Base-by-base conservation (phyloP, 495 filamentous ascomycete species). In the Trichoderma virens region DNA sequence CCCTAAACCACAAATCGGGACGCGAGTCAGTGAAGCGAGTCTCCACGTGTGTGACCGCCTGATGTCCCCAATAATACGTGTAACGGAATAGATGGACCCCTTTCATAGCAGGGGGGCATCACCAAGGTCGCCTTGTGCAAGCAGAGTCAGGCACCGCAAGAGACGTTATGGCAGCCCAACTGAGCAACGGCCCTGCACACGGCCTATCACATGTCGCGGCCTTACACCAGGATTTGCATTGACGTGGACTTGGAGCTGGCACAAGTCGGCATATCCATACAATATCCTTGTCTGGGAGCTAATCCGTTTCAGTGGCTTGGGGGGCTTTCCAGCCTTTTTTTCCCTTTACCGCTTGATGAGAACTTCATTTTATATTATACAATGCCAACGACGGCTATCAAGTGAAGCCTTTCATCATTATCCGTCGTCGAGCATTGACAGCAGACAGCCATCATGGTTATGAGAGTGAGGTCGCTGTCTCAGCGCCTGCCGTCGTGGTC, bases 11-110 rank as follows among this genome's bases (percentile, higher is more conserved):
- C 20, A 47, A 23, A 20, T 47, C 43, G 25, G 30, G 51, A 14
- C 25, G 51, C 51, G 51, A 56, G 51, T 56, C 51, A 56, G 51
- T 56, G 51, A 30, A 56, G 7, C 25, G 51, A 27, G 51, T 56
- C 23, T 56, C 51, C 51, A 56, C 51, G 51, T 56, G 23, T 56
- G 51, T 56, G 51, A 56, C 51, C 51, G 51, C 51, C 51, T 56
- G 51, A 56, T 30, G 9, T 28, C 51, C 25, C 23, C 9, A n/a
- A 56, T 14, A 56, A 56, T 56, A 56, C 51, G 51, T 56, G 51
- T 56, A 56, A 56, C 51, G 23, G 51, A 8, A 56, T 28, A 28
- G 51, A 56, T 56, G 51, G 51, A 30, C 51, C 51, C 51, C 51
- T 56, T 56, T 56, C 51, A 56, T 30, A 56, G 51, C 51, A 56